phyloP scores from a whole-genome alignment of 257 asterid genomes.

The Petunia secreta region DNA sequence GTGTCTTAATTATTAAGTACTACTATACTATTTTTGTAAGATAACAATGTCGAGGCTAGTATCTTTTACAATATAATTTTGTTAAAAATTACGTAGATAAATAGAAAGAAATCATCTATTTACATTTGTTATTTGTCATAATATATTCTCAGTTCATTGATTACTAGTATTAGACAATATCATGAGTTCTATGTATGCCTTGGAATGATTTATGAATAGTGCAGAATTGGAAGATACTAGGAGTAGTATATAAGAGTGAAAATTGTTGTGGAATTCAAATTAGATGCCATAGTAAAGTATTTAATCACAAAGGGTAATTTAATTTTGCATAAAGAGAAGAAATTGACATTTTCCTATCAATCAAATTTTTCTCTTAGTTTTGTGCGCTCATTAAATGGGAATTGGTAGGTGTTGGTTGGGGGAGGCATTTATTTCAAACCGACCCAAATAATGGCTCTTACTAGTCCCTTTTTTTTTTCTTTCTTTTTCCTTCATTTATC shows the following conservation, averaged over 20 bases:
- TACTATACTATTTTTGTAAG: no score
- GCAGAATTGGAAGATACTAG: neutral
- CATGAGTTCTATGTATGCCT: no score
- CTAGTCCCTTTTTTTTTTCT: neutral
- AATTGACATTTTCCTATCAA: neutral
- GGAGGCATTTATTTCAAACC: constrained; percentile 31
- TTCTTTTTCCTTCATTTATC: neutral
- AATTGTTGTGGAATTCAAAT: neutral
- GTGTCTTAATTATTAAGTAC: neutral
- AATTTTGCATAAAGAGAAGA: constrained; percentile 13
- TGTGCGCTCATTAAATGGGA: constrained; percentile 29
- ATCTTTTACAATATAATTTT: no score
- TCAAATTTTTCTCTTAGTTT: neutral
- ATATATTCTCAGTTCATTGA: no score
- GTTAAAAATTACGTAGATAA: no score
- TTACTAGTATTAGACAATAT: no score
- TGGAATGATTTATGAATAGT: neutral
- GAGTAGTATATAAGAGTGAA: no score
- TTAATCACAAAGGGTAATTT: neutral
- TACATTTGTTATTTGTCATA: no score
- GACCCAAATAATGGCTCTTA: constrained; percentile 27
- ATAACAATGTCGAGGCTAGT: no score
- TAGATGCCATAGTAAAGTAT: neutral
- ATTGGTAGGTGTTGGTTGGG: constrained; percentile 29
- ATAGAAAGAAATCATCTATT: no score